Percentiles rank a stretch among this genome's conserved stretches.
Conservation (phyloP, 176 grass and related monocot genomes). For the Elaeis guineensis region DNA sequence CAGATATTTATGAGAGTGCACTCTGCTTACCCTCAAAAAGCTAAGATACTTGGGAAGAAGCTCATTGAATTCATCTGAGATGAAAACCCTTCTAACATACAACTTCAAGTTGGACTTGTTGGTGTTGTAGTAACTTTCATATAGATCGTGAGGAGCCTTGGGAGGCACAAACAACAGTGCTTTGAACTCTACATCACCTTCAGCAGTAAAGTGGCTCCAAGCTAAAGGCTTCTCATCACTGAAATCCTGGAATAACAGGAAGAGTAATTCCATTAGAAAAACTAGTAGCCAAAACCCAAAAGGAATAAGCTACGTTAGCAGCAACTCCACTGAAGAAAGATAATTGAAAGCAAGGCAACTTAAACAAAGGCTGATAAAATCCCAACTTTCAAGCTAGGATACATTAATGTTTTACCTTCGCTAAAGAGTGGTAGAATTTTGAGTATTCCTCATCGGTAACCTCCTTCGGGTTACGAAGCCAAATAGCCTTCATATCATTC, state of each 20-base stretch:
- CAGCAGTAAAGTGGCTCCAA: conserved; percentile 88
- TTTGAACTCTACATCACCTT: conserved; percentile 98
- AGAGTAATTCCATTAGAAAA: no score
- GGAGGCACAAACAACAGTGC: conserved; percentile 88
- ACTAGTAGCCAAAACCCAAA: neutral
- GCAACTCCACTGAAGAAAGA: no score
- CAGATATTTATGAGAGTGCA: no score
- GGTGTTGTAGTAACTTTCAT: conserved; percentile 93
- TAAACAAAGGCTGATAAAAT: no score
- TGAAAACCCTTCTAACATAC: conserved; percentile 97
- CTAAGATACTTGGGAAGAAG: conserved; percentile 90
- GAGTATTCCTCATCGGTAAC: conserved; percentile 93
- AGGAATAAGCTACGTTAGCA: no score
- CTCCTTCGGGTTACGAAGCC: conserved; percentile 89
- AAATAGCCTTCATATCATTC: conserved; percentile 96
- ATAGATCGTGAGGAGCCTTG: conserved; percentile 87
- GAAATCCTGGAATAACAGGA: conserved; percentile 49
- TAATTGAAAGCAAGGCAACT: no score
- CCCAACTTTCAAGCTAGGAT: no score
- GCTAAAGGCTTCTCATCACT: conserved; percentile 78
- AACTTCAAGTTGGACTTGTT: conserved; percentile 90
- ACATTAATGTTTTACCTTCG: conserved; percentile 43
- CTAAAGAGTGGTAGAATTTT: conserved; percentile 89
- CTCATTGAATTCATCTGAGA: conserved; percentile 95
- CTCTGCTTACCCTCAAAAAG: conserved; percentile 65